phyloP scores from a whole-genome alignment of 768 basidiomycete species.

The Pisolithus microcarpus region DNA sequence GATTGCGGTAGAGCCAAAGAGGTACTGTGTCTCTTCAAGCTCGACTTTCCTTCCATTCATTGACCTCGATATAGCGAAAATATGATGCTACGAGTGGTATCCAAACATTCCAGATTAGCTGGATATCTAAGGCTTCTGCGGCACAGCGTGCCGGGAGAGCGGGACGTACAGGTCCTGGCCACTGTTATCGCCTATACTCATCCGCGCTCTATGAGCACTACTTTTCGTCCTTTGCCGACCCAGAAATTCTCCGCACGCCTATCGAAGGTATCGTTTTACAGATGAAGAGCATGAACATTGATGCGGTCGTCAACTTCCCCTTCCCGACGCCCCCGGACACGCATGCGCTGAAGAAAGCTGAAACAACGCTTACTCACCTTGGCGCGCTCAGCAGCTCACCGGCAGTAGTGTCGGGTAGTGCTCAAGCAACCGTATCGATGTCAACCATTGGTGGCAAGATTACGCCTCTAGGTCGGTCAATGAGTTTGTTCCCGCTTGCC shows the following conservation, averaged over 20 bases:
- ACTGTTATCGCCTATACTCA: constrained; percentile 96
- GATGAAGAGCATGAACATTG: constrained; percentile 99
- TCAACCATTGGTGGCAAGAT: constrained; percentile 52
- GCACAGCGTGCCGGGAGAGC: constrained; percentile 93
- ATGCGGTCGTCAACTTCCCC: constrained; percentile 93
- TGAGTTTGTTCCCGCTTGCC: constrained; percentile 90
- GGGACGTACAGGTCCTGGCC: constrained; percentile 95
- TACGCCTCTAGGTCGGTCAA: constrained; percentile 83
- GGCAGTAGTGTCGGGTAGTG: constrained; percentile 13
- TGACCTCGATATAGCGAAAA: constrained; percentile 47
- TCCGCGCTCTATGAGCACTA: constrained; percentile 91
- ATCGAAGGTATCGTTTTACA: constrained; percentile 96
- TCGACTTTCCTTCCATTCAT: not conserved
- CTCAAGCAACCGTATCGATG: constrained; percentile 7
- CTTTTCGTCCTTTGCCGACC: constrained; percentile 79
- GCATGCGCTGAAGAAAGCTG: constrained; percentile 66
- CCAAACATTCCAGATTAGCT: constrained; percentile 86
- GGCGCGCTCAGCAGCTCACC: constrained; percentile 59
- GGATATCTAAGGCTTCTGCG: constrained; percentile 94
- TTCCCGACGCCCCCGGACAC: constrained; percentile 96
- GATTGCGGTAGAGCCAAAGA: constrained; percentile 95
- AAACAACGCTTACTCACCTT: constrained; percentile 70
- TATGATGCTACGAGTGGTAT: constrained; percentile 79
- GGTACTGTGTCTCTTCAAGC: constrained; percentile 33
- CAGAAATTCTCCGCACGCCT: constrained; percentile 92